Evolutionary conservation across 2,329 filamentous ascomycete species (phyloP), one percentile per base, ranked within the genome.

Genomic region (Fusarium subglutinans): DNA sequence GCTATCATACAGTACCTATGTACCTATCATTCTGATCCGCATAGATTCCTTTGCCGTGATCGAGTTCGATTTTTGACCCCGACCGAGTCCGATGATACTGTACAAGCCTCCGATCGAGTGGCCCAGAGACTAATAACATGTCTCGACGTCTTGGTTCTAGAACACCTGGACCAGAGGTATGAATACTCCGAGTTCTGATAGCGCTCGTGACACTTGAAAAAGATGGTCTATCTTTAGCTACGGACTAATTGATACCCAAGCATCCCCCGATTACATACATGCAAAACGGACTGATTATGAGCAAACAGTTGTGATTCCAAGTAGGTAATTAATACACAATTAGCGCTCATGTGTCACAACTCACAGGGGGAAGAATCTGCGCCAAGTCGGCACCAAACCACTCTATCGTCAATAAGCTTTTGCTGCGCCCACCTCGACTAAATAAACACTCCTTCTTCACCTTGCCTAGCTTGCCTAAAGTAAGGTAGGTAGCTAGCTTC

Each of bases 321-420:
- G 33, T 35, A 35, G 33, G 33, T 35, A 35, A 35, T 35, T 11
- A 22, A 28, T 30, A 33, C 28, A 9, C 17, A 41, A 33, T 54
- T 35, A 51, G 62, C 45, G 53, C 38, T 48, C 45, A 62, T 43
- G 40, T 54, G 55, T 22, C 30, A 61, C 30, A 41, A 40, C 41
- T 26, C 43, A 48, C 43, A 60, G 37, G 26, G 41, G 48, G 17
- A 43, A 17, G 35, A 63, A 53, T 70, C 67, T 58, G 66, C 59
- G 76, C 76, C 76, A 78, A 77, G 76, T 72, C 76, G 70, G 74
- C 65, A 55, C 63, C 58, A 68, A 58, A 69, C 51, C 59, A 76
- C 71, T 78, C 40, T 78, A 78, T 78, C 72, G 54, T 45, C 64
- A 70, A 75, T 76, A 78, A 78, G 76, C 76, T 78, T 70, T 71